A percentile compares a stretch with the other conserved stretches of the same genome.
These are phyloP conservation scores for Bolboschoenoplectus hybrid DNA, from an alignment of 202 grass and related monocot species.

Conservation along the genomic window DNA sequence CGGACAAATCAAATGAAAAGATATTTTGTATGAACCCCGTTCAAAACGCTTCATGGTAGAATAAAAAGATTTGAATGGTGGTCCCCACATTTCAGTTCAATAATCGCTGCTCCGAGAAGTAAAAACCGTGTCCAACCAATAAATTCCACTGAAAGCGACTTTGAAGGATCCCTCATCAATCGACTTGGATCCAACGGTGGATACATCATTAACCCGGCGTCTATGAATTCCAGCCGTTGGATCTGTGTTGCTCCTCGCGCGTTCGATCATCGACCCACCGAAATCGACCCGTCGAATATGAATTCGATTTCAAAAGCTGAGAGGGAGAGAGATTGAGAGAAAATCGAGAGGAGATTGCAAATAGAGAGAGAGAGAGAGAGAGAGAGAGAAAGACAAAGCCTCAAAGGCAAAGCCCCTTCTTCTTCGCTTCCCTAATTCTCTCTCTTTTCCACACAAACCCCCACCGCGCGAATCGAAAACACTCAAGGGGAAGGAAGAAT, in stretches of 20 bases:
- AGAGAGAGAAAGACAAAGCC: conserved; percentile 29
- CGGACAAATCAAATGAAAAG: conserved; percentile 22
- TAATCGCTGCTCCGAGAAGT: not conserved
- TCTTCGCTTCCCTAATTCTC: conserved; percentile 36
- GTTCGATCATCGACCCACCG: conserved; percentile 40
- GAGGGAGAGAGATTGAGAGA: conserved; percentile 71
- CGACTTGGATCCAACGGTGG: conserved; percentile 55
- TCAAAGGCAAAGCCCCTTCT: conserved; percentile 38
- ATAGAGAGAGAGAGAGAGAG: conserved; percentile 57
- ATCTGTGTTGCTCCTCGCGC: conserved; percentile 7
- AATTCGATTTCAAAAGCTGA: conserved; percentile 92
- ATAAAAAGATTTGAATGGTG: not conserved
- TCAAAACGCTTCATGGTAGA: not conserved
- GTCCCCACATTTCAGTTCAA: conserved; percentile 26
- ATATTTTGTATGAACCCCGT: not conserved
- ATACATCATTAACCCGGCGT: conserved; percentile 43
- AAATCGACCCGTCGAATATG: conserved; percentile 76
- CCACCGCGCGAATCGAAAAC: conserved; percentile 33
- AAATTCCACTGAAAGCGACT: not conserved
- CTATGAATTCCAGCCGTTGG: conserved; percentile 86
- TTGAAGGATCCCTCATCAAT: not conserved
- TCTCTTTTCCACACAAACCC: conserved; percentile 41
- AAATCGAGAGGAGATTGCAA: conserved; percentile 36
- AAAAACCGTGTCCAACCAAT: not conserved
- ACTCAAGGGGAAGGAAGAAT: conserved; percentile 18